A percentile compares a stretch with the other conserved stretches of the same genome.
Evolutionary conservation across 1,139 yeast species (phyloP).

Genomic region (Arxiozyma bovina): DNA sequence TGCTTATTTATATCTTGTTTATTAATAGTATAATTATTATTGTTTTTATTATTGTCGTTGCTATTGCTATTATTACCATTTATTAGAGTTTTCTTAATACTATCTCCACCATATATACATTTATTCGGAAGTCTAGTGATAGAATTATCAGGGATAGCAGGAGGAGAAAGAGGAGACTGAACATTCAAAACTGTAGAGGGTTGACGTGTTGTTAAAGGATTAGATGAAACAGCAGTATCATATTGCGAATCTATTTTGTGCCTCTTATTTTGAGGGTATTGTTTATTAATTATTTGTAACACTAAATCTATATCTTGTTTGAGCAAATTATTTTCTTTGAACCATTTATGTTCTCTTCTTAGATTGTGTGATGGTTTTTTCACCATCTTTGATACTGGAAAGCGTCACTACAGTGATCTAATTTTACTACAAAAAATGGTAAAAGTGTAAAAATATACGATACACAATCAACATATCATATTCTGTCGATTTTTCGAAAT

Average conservation of each 20-base stretch:
- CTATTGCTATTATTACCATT: too few species aligned
- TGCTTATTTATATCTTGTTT: neutral
- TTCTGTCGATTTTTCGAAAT: neutral
- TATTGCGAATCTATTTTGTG: neutral
- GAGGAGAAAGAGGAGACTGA: neutral
- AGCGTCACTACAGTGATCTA: neutral
- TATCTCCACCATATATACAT: neutral
- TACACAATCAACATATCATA: neutral
- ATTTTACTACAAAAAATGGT: too few species aligned
- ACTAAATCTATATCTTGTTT: slow-evolving; percentile 17
- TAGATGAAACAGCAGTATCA: neutral
- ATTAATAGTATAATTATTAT: too few species aligned
- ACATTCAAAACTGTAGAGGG: neutral
- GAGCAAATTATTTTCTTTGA: slow-evolving; percentile 16
- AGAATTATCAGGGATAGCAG: neutral
- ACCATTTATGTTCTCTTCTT: slow-evolving; percentile 29
- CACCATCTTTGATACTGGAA: slow-evolving; percentile 13
- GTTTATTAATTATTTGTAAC: slow-evolving; percentile 13
- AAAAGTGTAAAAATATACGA: neutral
- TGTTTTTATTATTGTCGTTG: too few species aligned
- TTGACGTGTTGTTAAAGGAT: neutral
- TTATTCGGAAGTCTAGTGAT: neutral
- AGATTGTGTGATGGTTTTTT: slow-evolving; percentile 26
- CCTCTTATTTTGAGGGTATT: slow-evolving; percentile 1
- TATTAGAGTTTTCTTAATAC: too few species aligned